Evolutionary conservation across 2,329 filamentous ascomycete species (phyloP).

Genomic region (Cordyceps javanica): DNA sequence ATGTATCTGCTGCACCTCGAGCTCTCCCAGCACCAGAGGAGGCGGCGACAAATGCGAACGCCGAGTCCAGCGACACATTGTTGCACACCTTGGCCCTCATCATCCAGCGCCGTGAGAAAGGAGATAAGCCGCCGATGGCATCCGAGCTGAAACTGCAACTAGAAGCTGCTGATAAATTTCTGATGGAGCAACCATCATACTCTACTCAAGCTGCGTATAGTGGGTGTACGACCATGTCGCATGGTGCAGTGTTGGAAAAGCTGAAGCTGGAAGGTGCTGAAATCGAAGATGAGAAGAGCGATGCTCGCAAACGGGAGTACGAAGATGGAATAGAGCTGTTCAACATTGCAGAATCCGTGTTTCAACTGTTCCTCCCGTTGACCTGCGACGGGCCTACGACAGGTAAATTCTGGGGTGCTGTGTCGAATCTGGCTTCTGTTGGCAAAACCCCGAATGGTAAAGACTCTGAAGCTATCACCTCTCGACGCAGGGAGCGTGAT

Average conservation of each 20-base stretch:
- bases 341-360: constrained; percentile 34
- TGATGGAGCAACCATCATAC: constrained; percentile 21
- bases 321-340: constrained; percentile 33
- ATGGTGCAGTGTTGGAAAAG: constrained; percentile 21
- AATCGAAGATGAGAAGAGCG: constrained; percentile 20
- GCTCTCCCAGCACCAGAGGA: neutral
- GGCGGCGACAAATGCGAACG: neutral
- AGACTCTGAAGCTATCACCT: constrained; percentile 9
- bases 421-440: constrained; percentile 21
- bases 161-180: constrained; percentile 22
- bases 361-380: constrained; percentile 36
- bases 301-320: constrained; percentile 21
- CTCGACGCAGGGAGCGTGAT: neutral
- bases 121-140: constrained; percentile 9
- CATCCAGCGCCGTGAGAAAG: neutral
- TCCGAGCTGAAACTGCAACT: constrained; percentile 20
- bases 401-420: constrained; percentile 39
- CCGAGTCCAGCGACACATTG: neutral
- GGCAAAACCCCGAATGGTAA: constrained; percentile 18
- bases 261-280: constrained; percentile 19
- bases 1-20: neutral
- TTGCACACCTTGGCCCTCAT: constrained; percentile 6
- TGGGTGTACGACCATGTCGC: constrained; percentile 18
- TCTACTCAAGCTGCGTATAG: constrained; percentile 24
- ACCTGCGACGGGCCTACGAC: constrained; percentile 31